These are phyloP conservation scores for Xylaria nigripes DNA, from an alignment of 495 filamentous ascomycete species.

Conservation along the genomic window DNA sequence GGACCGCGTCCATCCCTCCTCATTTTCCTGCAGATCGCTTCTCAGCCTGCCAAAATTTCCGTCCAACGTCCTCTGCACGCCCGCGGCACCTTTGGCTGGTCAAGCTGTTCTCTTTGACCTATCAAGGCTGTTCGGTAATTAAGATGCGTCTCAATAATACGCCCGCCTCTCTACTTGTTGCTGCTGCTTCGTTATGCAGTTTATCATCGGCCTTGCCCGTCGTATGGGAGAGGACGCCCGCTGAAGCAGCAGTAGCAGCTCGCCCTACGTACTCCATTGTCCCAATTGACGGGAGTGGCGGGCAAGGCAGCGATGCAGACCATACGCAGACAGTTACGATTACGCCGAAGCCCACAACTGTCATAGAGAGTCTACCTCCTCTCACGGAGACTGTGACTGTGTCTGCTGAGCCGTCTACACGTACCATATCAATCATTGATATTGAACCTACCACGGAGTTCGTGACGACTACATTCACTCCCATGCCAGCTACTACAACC, in stretches of 20 bases:
- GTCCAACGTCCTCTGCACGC: too few species aligned
- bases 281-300: conserved; percentile 26
- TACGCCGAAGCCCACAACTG: conserved; percentile 19
- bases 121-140: not conserved
- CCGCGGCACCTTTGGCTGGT: too few species aligned
- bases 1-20: too few species aligned
- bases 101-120: conserved; percentile 16
- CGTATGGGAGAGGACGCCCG: conserved; percentile 7
- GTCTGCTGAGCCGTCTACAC: conserved; percentile 18
- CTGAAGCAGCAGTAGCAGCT: conserved; percentile 12
- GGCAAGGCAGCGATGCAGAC: conserved; percentile 11
- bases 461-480: conserved; percentile 20
- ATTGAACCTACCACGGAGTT: conserved; percentile 21
- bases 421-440: conserved; percentile 21
- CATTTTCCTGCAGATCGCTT: too few species aligned
- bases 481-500: conserved; percentile 11
- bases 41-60: too few species aligned
- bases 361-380: conserved; percentile 20
- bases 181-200: conserved; percentile 4
- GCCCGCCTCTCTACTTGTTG: conserved; percentile 14
- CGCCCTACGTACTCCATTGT: conserved; percentile 32
- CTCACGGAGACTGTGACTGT: conserved; percentile 27
- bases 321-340: conserved; percentile 16
- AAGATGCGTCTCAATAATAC: conserved; percentile 21
- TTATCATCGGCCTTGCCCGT: conserved; percentile 24